These are phyloP conservation scores for Berkeleyomyces rouxiae DNA, from an alignment of 2,329 filamentous ascomycete species.

Conservation along the genomic window DNA sequence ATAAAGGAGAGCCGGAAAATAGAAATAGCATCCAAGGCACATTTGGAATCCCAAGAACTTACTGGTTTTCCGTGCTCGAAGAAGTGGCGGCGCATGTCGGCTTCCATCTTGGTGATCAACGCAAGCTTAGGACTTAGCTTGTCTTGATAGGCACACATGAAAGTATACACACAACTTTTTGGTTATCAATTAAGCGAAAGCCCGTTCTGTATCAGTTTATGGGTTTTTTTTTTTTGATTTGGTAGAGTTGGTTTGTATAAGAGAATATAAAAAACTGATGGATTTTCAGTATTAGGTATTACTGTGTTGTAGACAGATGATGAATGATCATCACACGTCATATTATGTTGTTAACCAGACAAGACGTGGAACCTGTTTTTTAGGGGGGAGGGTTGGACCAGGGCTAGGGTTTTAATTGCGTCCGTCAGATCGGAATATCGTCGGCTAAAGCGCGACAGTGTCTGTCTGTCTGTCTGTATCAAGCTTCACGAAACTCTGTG, in stretches of 20 bases:
- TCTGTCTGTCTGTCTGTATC: neutral
- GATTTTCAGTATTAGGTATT: neutral
- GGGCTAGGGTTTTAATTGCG: neutral
- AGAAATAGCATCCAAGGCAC: too few relatives aligned
- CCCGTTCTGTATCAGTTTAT: too few relatives aligned
- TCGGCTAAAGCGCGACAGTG: neutral
- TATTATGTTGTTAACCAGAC: too few relatives aligned
- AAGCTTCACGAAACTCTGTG: neutral
- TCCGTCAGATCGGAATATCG: neutral
- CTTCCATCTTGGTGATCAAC: conserved; percentile 26
- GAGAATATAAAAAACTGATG: neutral
- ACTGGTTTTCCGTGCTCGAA: conserved; percentile 29
- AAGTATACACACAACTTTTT: too few relatives aligned
- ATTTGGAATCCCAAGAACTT: neutral
- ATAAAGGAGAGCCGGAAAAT: neutral
- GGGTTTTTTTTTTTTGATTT: too few relatives aligned
- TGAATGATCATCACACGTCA: neutral
- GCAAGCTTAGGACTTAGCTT: neutral
- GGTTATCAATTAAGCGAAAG: too few relatives aligned
- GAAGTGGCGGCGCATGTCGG: conserved; percentile 31
- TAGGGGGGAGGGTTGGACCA: too few relatives aligned
- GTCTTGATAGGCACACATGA: neutral
- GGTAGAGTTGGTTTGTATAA: too few relatives aligned
- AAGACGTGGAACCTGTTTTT: too few relatives aligned
- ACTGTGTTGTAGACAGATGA: neutral